phyloP scores from a whole-genome alignment of 148 eudicot genomes.

The Vaccinium macrocarpon region DNA sequence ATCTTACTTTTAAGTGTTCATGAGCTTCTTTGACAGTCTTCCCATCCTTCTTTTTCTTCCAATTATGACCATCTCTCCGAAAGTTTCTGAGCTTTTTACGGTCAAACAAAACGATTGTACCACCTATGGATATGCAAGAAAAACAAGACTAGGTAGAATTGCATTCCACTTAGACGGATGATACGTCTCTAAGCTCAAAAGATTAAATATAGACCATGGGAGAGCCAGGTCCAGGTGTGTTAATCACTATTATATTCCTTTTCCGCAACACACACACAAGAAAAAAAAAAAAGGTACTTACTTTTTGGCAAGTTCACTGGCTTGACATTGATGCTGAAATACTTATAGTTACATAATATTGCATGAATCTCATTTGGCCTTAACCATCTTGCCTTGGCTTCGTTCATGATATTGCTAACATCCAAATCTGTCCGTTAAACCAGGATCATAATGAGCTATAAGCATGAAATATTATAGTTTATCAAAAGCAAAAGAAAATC shows the following conservation, averaged over 20 bases:
- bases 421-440: constrained; percentile 69
- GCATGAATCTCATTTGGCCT: constrained; percentile 96
- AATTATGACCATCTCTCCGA: constrained; percentile 89
- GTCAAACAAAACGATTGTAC: constrained; percentile 79
- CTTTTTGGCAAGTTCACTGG: constrained; percentile 84
- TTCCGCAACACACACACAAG: neutral
- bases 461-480: neutral
- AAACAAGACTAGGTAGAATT: constrained; percentile 12
- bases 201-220: neutral
- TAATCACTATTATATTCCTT: neutral
- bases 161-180: neutral
- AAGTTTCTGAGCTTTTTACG: constrained; percentile 90
- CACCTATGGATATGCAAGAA: constrained; percentile 48
- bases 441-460: constrained; percentile 10
- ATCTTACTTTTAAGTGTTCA: constrained; percentile 82
- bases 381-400: constrained; percentile 89
- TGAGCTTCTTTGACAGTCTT: constrained; percentile 98
- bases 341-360: constrained; percentile 60
- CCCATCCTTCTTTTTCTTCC: constrained; percentile 96
- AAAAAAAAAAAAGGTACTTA: constrained; percentile 17
- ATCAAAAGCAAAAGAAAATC: neutral
- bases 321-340: constrained; percentile 65
- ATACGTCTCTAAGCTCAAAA: neutral
- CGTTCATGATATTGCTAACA: constrained; percentile 52
- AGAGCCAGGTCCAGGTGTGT: neutral